Evolutionary conservation across 371 early-diverging fungal genomes (phyloP).

Genomic region (Ordospora colligata): DNA sequence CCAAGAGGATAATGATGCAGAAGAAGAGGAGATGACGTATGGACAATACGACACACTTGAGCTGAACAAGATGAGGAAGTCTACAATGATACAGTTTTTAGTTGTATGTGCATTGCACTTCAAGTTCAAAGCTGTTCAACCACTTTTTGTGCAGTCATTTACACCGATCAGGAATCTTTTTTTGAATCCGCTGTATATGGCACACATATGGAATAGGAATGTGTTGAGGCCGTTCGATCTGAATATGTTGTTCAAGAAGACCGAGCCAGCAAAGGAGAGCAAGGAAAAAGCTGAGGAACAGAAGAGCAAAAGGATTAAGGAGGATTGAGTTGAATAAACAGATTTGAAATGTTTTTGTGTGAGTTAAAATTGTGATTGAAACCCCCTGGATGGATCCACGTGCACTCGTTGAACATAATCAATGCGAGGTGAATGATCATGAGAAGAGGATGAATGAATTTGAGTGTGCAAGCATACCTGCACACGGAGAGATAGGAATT

Average conservation of each 20-base stretch:
- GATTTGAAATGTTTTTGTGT: neutral
- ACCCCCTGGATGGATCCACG: neutral
- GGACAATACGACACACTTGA: constrained; percentile 58
- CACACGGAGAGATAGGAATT: constrained; percentile 14
- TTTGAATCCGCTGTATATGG: constrained; percentile 56
- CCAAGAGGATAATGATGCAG: constrained; percentile 38
- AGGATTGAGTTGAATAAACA: constrained; percentile 31
- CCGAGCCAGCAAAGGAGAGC: neutral
- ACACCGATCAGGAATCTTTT: constrained; percentile 52
- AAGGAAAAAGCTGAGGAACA: neutral
- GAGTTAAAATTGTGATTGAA: neutral
- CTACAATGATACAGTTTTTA: constrained; percentile 35
- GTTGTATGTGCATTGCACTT: constrained; percentile 50
- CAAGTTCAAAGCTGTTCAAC: constrained; percentile 50
- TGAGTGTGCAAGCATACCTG: neutral
- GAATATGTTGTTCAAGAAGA: constrained; percentile 51
- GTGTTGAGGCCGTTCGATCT: constrained; percentile 61
- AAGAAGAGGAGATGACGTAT: constrained; percentile 58
- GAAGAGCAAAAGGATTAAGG: constrained; percentile 37
- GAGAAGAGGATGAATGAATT: neutral
- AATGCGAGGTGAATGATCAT: neutral
- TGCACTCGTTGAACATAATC: neutral
- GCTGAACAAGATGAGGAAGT: constrained; percentile 36
- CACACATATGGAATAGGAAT: constrained; percentile 50
- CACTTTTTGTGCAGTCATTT: constrained; percentile 50